Evolutionary conservation across 768 basidiomycete species (phyloP), one percentile per base, ranked within the genome.

Genomic region (Coprinopsis cinerea): DNA sequence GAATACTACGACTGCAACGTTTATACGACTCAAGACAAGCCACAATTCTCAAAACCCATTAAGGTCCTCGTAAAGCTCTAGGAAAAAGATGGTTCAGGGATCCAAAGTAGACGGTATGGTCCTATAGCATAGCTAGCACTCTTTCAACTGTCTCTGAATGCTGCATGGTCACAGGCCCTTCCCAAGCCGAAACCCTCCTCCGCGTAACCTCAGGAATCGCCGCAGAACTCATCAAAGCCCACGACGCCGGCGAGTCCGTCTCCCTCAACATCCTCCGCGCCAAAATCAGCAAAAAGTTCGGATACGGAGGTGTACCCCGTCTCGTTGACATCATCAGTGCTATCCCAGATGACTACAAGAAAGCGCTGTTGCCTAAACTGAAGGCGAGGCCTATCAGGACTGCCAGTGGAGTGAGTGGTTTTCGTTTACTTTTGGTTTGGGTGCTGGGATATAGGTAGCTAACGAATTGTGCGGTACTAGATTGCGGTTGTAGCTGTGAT

Each of bases 401-500:
- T 2, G 96, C 96, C 6, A 95, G 92, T 67, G 95, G 96, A 51
- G 94, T 94, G 59, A 60, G 85, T 75, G 15, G 17, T 35, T 43
- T 34, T 32, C 17, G 25, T 23, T 32, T 34, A 41, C 5, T 32
- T 40, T 25, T n/a, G n/a, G n/a, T n/a, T n/a, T n/a, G n/a, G n/a
- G n/a, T n/a, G n/a, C n/a, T n/a, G n/a, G n/a, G n/a, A n/a, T n/a
- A n/a, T n/a, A n/a, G n/a, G n/a, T n/a, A n/a, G n/a, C n/a, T n/a
- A n/a, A n/a, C n/a, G n/a, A n/a, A n/a, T n/a, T n/a, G n/a, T n/a
- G n/a, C n/a, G n/a, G n/a, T n/a, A n/a, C n/a, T 52, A 95, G 92
- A 94, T 98, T 51, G 96, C 95, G 14, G 95, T 98, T 20, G 96
- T 99, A 13, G 96, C 96, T 7, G 95, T 99, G n/a, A 99, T 99